Conservation (phyloP, 225 moss, liverwort and hornwort genomes). For the Bryum argenteum region DNA sequence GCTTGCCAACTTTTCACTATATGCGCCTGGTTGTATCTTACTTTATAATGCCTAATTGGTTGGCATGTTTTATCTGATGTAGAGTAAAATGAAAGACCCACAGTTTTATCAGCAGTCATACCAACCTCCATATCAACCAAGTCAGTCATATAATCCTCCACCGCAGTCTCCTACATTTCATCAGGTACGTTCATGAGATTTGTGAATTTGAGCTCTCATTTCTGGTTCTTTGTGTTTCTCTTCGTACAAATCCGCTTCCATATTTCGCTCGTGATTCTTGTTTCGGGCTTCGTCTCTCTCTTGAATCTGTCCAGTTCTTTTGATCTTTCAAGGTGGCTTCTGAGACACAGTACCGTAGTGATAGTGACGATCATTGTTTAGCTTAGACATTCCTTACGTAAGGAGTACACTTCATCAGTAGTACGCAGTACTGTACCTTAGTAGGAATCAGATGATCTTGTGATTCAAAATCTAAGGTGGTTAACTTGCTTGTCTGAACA, state of each 20-base stretch:
- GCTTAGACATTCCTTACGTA: background rate
- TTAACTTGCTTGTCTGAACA: slow-evolving; percentile 38
- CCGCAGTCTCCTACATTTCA: slow-evolving; percentile 71
- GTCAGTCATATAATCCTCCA: slow-evolving; percentile 60
- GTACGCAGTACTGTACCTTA: slow-evolving; percentile 9
- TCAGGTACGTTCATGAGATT: slow-evolving; percentile 31
- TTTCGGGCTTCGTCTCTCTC: slow-evolving; percentile 10
- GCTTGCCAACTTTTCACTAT: slow-evolving; percentile 13
- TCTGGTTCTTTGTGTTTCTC: background rate
- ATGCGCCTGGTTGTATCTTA: slow-evolving; percentile 9
- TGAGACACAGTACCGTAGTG: background rate
- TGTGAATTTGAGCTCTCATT: background rate
- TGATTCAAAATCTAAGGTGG: slow-evolving; percentile 15
- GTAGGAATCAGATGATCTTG: slow-evolving; percentile 19
- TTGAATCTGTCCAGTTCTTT: background rate
- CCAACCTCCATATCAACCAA: slow-evolving; percentile 66
- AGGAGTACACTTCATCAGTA: slow-evolving; percentile 5
- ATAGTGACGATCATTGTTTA: slow-evolving; percentile 7
- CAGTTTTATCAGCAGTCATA: slow-evolving; percentile 67
- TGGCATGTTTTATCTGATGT: slow-evolving; percentile 44
- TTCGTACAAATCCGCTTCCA: background rate
- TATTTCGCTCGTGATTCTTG: slow-evolving; percentile 2
- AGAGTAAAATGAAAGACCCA: slow-evolving; percentile 84
- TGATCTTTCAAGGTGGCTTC: background rate
- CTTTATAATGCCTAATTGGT: slow-evolving; percentile 16